Evolutionary conservation across 1,284 basidiomycete genomes (phyloP).

Genomic region (Ustilago crameri): DNA sequence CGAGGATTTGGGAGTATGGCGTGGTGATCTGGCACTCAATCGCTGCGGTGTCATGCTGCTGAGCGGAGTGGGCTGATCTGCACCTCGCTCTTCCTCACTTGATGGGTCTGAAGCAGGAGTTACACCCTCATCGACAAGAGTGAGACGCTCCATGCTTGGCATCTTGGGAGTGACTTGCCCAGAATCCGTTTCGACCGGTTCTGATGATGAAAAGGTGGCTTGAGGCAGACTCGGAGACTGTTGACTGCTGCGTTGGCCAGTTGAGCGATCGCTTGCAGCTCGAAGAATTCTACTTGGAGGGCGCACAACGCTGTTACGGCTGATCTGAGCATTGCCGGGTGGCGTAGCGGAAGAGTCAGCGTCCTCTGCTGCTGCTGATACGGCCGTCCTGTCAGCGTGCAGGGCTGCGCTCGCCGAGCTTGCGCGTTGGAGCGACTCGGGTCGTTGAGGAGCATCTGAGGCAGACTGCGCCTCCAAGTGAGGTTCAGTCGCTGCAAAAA

Average conservation of each 20-base stretch:
- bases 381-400: slow-evolving; percentile 11
- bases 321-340: slow-evolving; percentile 2
- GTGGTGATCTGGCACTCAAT: slow-evolving; percentile 25
- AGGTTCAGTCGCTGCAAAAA: not conserved
- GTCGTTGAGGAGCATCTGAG: slow-evolving; percentile 2
- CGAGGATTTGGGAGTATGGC: slow-evolving; percentile 42
- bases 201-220: slow-evolving; percentile 18
- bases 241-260: slow-evolving; percentile 13
- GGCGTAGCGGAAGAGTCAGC: slow-evolving; percentile 16
- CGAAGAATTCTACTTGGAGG: slow-evolving; percentile 34
- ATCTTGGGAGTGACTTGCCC: slow-evolving; percentile 35
- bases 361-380: slow-evolving; percentile 4
- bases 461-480: not conserved
- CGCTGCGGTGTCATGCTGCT: slow-evolving; percentile 33
- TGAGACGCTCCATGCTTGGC: slow-evolving; percentile 29
- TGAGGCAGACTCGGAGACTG: slow-evolving; percentile 25
- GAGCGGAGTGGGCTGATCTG: slow-evolving; percentile 25
- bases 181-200: slow-evolving; percentile 23
- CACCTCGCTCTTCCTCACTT: slow-evolving; percentile 16
- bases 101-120: slow-evolving; percentile 4
- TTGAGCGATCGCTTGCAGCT: slow-evolving; percentile 23
- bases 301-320: slow-evolving; percentile 18
- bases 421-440: slow-evolving; percentile 37
- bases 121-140: slow-evolving; percentile 34
- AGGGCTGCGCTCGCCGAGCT: slow-evolving; percentile 32